Percentiles rank a stretch among this genome's conserved stretches.
Conservation (phyloP, 768 basidiomycete genomes). For the Collybiopsis confluens region DNA sequence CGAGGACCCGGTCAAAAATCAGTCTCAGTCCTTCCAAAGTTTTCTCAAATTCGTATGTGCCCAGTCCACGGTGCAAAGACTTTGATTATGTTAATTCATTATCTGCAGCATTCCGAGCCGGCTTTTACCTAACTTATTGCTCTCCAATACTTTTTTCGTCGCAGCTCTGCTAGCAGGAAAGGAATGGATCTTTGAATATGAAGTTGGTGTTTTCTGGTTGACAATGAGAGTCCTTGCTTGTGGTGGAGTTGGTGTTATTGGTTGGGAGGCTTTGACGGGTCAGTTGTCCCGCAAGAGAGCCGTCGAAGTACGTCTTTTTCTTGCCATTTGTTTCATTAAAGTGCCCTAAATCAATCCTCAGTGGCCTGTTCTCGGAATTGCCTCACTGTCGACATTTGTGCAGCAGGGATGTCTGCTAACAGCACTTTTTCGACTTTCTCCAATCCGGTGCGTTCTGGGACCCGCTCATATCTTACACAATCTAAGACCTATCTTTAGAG, state of each 20-base stretch:
- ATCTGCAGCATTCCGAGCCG: constrained; percentile 45
- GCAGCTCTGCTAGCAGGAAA: constrained; percentile 59
- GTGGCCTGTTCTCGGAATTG: constrained; percentile 71
- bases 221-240: constrained; percentile 69
- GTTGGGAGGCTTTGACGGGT: constrained; percentile 56
- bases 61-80: neutral
- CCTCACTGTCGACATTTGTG: constrained; percentile 63
- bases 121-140: constrained; percentile 49
- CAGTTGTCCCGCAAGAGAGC: constrained; percentile 48
- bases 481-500: constrained; percentile 34
- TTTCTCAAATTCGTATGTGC: constrained; percentile 8
- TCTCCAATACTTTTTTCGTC: constrained; percentile 63
- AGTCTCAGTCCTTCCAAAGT: constrained; percentile 53
- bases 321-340: no score
- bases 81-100: constrained; percentile 15
- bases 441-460: constrained; percentile 50
- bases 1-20: constrained; percentile 61
- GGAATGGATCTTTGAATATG: constrained; percentile 60
- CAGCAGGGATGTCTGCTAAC: constrained; percentile 66
- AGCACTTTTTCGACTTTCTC: constrained; percentile 63
- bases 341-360: constrained; percentile 21
- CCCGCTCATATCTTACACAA: neutral
- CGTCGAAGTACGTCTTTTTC: constrained; percentile 49
- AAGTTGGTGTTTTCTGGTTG: constrained; percentile 74
- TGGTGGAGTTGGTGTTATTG: constrained; percentile 60